phyloP scores from a whole-genome alignment of 495 filamentous ascomycete genomes.

The Immersiella caudata region DNA sequence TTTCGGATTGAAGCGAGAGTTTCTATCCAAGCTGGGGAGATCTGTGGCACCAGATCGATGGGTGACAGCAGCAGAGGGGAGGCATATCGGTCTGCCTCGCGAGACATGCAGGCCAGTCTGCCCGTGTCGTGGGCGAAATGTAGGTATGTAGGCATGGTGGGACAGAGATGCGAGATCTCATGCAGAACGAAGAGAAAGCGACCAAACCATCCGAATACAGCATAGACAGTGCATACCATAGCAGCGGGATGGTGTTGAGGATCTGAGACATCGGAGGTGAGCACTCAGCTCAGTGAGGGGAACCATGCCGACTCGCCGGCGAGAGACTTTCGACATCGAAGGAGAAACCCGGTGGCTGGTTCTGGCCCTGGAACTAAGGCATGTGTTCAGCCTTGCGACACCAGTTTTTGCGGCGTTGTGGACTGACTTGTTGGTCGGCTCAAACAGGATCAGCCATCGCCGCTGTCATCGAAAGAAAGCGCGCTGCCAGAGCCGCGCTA shows the following conservation, averaged over 20 bases:
- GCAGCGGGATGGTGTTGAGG: not conserved
- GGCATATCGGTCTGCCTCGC: not conserved
- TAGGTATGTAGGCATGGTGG: slow-evolving; percentile 6
- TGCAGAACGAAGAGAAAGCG: slow-evolving; percentile 9
- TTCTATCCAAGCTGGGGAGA: slow-evolving; percentile 5
- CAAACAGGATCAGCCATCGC: not conserved
- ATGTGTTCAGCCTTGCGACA: not conserved
- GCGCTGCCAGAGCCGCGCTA: not conserved
- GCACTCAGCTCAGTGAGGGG: not conserved
- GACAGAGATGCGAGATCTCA: slow-evolving; percentile 17
- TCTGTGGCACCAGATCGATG: slow-evolving; percentile 17
- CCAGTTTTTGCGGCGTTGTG: not conserved
- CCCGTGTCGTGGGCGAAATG: not conserved
- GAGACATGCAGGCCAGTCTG: slow-evolving; percentile 11
- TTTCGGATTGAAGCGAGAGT: not conserved
- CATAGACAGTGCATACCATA: not conserved
- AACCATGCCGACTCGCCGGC: not conserved
- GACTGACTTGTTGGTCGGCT: not conserved
- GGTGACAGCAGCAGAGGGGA: slow-evolving; percentile 14
- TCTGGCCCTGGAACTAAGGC: not conserved
- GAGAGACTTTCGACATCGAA: not conserved
- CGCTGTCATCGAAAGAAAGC: not conserved
- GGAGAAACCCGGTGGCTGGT: not conserved
- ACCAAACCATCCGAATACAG: not conserved
- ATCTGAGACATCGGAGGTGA: not conserved